Evolutionary conservation across 345 rosid species (phyloP).

Genomic region (Hypericum androsaemum): DNA sequence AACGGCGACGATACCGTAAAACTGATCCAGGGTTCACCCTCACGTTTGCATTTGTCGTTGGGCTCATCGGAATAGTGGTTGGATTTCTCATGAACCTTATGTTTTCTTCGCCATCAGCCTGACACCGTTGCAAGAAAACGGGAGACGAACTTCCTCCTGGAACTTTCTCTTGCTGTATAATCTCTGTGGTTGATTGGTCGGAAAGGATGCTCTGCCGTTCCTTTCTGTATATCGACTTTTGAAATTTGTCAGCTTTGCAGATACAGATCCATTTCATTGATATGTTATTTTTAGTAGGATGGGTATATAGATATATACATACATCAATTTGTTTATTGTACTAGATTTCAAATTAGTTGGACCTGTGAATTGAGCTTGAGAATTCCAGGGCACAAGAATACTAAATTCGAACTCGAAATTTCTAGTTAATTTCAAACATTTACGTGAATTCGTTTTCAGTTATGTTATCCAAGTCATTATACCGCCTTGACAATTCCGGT

Average conservation of each 20-base stretch:
- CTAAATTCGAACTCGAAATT: no score
- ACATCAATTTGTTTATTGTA: no score
- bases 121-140: neutral
- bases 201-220: conserved; percentile 9
- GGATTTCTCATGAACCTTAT: conserved; percentile 69
- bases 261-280: conserved; percentile 21
- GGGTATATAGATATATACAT: no score
- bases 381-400: no score
- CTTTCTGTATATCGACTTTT: conserved; percentile 25
- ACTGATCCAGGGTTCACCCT: conserved; percentile 49
- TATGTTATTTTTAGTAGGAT: conserved; percentile 2
- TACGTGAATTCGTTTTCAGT: conserved; percentile 17
- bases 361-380: no score
- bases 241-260: conserved; percentile 14
- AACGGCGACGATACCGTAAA: conserved; percentile 52
- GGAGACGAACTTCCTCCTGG: conserved; percentile 3
- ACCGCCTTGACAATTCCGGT: conserved; percentile 16
- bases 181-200: conserved; percentile 17
- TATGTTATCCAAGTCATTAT: conserved; percentile 15
- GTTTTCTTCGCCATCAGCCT: conserved; percentile 39
- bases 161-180: conserved; percentile 18
- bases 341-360: no score
- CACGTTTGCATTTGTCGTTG: conserved; percentile 64
- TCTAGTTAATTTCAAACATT: conserved; percentile 20
- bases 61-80: conserved; percentile 61